Evolutionary conservation across 768 basidiomycete species (phyloP), one percentile per base, ranked within the genome.

Genomic region (Ephemerocybe angulata): DNA sequence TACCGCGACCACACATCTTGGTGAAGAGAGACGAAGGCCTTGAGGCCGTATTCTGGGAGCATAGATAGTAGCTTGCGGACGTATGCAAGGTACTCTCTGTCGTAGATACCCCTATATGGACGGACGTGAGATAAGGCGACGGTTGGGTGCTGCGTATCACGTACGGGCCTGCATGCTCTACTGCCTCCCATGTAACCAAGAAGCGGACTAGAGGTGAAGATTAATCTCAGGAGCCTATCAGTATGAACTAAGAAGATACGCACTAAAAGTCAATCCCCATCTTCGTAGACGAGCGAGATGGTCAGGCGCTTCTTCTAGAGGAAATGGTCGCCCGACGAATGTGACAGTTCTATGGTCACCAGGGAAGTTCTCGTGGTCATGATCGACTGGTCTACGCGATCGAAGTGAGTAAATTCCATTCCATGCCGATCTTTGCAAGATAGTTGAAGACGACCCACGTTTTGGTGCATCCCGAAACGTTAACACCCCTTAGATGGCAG

Each of bases 1-100:
- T 94, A 95, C 3, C 96, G 84, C 0, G 93, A 96, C 90, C 93
- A 98, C 29, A 98, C 93, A 66, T 98, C 93, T 68, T 96, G 96
- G 66, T 98, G 96, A 53, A 96, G 66, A 10, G 84, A 85, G 17
- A 95, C 79, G 61, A 90, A 91, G 2, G 87, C 87, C 3, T 77
- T 74, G 29, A 93, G 67, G 13, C 88, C 87, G 57, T 87, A 93
- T 56, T 84, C 66, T 0, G 91, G 87, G 24, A 93, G 73, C 24
- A 90, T 64, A 0, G 82, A 80, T 8, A 93, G 72, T 2, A 99
- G 70, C 1, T 72, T 63, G 54, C 83, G 83, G 28, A 99, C 72
- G 64, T 98, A 98, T 17, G 76, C 65, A 4, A 98, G 75, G 67
- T 97, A 98, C 49, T 86, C 86, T 5, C 70, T 72, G 67, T 98